Conservation (phyloP, 768 basidiomycete genomes). For the Hirschioporus abietinus region DNA sequence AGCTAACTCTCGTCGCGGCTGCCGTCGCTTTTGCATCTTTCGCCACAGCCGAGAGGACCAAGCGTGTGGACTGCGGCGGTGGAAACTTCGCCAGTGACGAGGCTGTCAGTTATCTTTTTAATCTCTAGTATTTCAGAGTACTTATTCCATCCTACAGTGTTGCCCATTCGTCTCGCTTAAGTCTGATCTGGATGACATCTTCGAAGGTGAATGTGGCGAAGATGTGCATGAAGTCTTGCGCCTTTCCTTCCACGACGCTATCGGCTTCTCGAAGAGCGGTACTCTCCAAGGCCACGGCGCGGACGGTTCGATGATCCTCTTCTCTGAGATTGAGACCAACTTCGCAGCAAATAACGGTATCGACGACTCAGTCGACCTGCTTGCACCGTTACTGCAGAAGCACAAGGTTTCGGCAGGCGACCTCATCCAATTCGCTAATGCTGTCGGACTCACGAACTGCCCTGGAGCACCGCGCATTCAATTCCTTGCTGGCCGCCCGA, state of each 20-base stretch:
- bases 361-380: slow-evolving; percentile 18
- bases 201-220: slow-evolving; percentile 13
- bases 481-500: slow-evolving; percentile 15
- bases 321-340: slow-evolving; percentile 18
- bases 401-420: slow-evolving; percentile 12
- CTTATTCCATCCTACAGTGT: not conserved
- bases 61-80: not conserved
- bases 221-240: slow-evolving; percentile 17
- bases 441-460: slow-evolving; percentile 16
- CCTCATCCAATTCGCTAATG: slow-evolving; percentile 18
- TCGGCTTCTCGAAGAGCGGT: slow-evolving; percentile 3
- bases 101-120: not conserved
- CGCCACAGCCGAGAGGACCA: not conserved
- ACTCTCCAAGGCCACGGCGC: slow-evolving; percentile 14
- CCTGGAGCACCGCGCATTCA: slow-evolving; percentile 20
- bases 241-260: slow-evolving; percentile 12
- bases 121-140: not conserved
- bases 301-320: slow-evolving; percentile 23
- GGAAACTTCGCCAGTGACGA: not conserved
- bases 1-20: not conserved
- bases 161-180: not conserved
- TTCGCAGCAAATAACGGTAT: slow-evolving; percentile 23
- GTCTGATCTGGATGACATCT: not conserved
- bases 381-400: slow-evolving; percentile 11
- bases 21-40: not conserved